Evolutionary conservation across 805 yeast genomes (phyloP).

Genomic region (Lipomyces anomalus): DNA sequence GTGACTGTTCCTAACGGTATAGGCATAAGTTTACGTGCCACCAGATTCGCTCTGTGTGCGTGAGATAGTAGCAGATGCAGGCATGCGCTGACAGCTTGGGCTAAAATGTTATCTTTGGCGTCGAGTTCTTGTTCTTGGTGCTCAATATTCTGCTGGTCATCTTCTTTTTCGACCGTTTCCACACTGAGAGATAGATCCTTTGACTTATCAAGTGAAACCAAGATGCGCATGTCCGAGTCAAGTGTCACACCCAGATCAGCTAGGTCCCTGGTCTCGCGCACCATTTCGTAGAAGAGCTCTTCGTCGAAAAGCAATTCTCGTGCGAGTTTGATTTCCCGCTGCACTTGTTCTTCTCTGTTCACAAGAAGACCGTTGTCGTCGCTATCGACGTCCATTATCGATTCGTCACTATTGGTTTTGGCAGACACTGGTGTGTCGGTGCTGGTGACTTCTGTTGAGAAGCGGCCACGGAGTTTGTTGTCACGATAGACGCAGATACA

Average conservation of each 20-base stretch:
- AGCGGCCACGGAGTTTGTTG: conserved; percentile 16
- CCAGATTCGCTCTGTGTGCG: conserved; percentile 45
- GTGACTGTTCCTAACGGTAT: conserved; percentile 13
- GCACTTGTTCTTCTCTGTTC: conserved; percentile 34
- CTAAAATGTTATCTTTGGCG: no score
- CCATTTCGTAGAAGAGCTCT: conserved; percentile 72
- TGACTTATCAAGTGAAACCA: conserved; percentile 34
- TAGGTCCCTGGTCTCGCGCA: conserved; percentile 67
- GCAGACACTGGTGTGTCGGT: neutral
- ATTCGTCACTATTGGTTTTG: neutral
- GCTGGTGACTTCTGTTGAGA: conserved; percentile 1
- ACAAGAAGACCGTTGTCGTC: no score
- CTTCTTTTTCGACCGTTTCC: neutral
- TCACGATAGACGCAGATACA: conserved; percentile 54
- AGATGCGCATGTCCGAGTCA: conserved; percentile 40
- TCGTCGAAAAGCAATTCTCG: conserved; percentile 79
- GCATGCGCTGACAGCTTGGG: conserved; percentile 49
- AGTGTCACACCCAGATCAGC: conserved; percentile 66
- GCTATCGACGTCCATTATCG: neutral
- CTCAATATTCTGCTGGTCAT: no score
- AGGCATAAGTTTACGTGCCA: conserved; percentile 30
- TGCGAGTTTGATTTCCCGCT: conserved; percentile 58
- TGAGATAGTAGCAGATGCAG: conserved; percentile 59
- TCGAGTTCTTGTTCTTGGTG: no score
- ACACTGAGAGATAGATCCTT: conserved; percentile 31